Base-by-base conservation (phyloP, 805 yeast genomes). In the Groenewaldozyma salmanticensis region DNA sequence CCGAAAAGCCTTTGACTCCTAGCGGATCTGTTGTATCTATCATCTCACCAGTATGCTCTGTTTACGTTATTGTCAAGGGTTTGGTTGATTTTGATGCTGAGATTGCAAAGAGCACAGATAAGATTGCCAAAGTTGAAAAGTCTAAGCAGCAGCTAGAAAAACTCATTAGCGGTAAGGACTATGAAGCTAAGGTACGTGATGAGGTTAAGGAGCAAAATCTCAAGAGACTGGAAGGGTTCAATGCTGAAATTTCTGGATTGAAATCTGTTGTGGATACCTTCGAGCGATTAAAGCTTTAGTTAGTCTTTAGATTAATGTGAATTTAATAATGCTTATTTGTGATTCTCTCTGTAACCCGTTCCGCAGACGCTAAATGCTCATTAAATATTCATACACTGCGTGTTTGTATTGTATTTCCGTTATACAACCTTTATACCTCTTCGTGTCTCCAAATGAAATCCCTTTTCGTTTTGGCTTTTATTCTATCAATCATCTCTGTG, bases 41-140 rank as follows among this genome's bases (percentile, higher is more conserved):
- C 42, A 85, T 90, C 44, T 75, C 77, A 44, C 81, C 94, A 37
- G 81, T 75, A 42, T 78, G 85, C 60, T 80, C 77, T 45, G 97
- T 88, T 17, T 95, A 86, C 55, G 75, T 90, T 22, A 71, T 92
- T 60, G 96, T 90, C 43, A 88, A 86, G 71, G 98, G 97, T 41
- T 88, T 82, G 59, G 79, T 92, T 52, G 96, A 90, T 62, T 74
- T 88, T 52, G 96, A 87, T 55, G 81, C 81, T 42, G 97, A 92
- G 67, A 83, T 92, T 54, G 58, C 69, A 52, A 92, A 90, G 72
- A 92, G 87, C 31, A 62, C 69, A 55, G 77, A 76, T 72, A 90
- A 83, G 68, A 71, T 88, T 54, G 72, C 62, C 45, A 81, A 80
- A 62, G 74, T 80, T 34, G 62, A 66, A 51, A 79, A 75, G 53